phyloP scores from a whole-genome alignment of 2,329 filamentous ascomycete species.

The Xylaria sp. region DNA sequence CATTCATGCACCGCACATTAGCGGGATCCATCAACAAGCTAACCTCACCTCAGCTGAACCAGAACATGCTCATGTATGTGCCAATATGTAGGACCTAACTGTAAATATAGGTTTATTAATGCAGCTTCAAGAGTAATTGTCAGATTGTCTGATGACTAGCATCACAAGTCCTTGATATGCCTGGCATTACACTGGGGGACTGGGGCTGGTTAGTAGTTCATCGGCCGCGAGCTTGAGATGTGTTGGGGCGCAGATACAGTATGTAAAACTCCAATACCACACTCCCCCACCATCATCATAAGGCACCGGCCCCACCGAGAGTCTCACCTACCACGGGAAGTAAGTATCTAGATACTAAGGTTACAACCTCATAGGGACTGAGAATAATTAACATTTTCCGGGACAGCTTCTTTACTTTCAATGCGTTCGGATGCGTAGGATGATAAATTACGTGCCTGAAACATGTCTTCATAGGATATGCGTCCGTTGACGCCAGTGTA shows the following conservation, averaged over 20 bases:
- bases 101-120: not conserved
- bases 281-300: not conserved
- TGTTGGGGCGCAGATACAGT: not conserved
- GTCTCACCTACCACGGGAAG: constrained; percentile 8
- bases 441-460: not conserved
- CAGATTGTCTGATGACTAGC: not conserved
- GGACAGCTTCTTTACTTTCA: not conserved
- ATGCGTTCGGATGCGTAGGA: not conserved
- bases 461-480: not conserved
- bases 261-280: not conserved
- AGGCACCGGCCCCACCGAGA: constrained; percentile 12
- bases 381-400: not conserved
- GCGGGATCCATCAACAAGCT: not conserved
- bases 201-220: not conserved
- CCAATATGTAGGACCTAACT: not conserved
- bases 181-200: not conserved
- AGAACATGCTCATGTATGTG: not conserved
- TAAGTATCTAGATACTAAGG: not conserved
- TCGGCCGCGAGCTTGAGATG: not conserved
- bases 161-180: not conserved
- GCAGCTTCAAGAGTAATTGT: not conserved
- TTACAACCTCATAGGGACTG: not conserved
- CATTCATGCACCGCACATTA: not conserved
- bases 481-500: not conserved
- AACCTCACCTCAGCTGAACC: not conserved